phyloP scores from a whole-genome alignment of 208 protist genomes.

The Acanthamoeba lenticulata region DNA sequence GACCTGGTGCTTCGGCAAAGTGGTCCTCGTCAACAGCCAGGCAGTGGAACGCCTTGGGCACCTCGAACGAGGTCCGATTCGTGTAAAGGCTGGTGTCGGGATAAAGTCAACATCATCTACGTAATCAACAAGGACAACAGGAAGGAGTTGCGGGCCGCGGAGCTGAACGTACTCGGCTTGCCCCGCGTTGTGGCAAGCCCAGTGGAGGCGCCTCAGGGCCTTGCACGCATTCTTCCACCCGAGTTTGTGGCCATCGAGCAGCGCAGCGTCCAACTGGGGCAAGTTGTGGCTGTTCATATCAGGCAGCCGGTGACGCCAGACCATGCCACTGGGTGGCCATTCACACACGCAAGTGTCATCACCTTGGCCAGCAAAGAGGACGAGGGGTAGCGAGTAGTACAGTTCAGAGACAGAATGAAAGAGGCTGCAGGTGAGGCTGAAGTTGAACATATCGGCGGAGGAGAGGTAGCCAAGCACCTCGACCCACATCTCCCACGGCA shows the following conservation, averaged over 20 bases:
- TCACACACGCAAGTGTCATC: background rate
- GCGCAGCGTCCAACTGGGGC: background rate
- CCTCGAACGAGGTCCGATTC: background rate
- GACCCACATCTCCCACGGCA: slow-evolving; percentile 26
- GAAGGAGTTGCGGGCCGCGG: too few species aligned
- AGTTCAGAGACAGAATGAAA: background rate
- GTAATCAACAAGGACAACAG: background rate
- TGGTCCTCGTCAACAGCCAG: background rate
- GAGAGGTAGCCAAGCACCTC: background rate
- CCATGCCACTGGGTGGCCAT: background rate
- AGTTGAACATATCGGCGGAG: background rate
- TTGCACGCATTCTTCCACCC: background rate
- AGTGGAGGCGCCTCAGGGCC: background rate
- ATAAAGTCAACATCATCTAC: too few species aligned
- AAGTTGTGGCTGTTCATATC: background rate
- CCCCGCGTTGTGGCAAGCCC: background rate
- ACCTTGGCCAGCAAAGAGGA: background rate
- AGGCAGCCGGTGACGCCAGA: background rate
- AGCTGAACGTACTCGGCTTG: background rate
- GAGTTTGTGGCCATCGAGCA: background rate
- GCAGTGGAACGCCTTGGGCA: background rate
- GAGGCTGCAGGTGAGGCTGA: background rate
- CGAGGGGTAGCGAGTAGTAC: background rate
- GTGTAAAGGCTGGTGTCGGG: background rate
- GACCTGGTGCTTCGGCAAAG: background rate